These are phyloP conservation scores for Chytriomyces sp. DNA, from an alignment of 192 early-diverging fungal genomes.

Conservation along the genomic window DNA sequence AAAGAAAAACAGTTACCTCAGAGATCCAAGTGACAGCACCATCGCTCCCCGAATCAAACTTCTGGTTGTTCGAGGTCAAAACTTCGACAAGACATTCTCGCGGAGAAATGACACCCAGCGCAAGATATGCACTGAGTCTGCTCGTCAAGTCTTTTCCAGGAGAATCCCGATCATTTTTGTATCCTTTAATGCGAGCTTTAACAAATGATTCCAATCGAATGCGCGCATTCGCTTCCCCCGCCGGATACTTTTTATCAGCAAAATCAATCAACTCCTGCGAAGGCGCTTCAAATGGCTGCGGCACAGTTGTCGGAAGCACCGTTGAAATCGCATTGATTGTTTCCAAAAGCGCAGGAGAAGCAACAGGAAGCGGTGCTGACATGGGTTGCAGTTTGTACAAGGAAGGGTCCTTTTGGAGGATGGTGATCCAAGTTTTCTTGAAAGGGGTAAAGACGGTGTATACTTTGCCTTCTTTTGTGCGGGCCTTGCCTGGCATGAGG, in stretches of 20 bases:
- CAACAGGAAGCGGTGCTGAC: not conserved
- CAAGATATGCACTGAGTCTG: slow-evolving; percentile 56
- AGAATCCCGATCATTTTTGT: slow-evolving; percentile 54
- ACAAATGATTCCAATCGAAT: slow-evolving; percentile 49
- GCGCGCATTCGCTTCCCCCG: slow-evolving; percentile 60
- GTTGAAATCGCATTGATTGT: slow-evolving; percentile 3
- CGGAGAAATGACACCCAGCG: slow-evolving; percentile 56
- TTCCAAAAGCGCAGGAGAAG: not conserved
- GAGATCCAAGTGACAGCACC: slow-evolving; percentile 64
- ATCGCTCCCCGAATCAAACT: slow-evolving; percentile 55
- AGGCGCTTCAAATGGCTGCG: not conserved
- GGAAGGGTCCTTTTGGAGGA: slow-evolving; percentile 5
- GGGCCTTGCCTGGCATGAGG: slow-evolving; percentile 53
- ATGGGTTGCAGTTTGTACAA: not conserved
- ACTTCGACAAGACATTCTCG: slow-evolving; percentile 61
- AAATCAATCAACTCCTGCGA: not conserved
- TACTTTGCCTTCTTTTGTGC: slow-evolving; percentile 52
- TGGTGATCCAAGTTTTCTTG: slow-evolving; percentile 42
- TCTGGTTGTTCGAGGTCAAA: slow-evolving; percentile 48
- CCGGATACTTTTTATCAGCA: slow-evolving; percentile 45
- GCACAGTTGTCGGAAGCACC: slow-evolving; percentile 1
- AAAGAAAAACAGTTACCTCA: slow-evolving; percentile 57
- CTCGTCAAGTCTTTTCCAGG: slow-evolving; percentile 39
- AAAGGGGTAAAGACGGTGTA: slow-evolving; percentile 62
- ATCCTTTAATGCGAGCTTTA: slow-evolving; percentile 30